Conservation (phyloP, 2,329 filamentous ascomycete genomes). For the Hymenoscyphus fraxineus region DNA sequence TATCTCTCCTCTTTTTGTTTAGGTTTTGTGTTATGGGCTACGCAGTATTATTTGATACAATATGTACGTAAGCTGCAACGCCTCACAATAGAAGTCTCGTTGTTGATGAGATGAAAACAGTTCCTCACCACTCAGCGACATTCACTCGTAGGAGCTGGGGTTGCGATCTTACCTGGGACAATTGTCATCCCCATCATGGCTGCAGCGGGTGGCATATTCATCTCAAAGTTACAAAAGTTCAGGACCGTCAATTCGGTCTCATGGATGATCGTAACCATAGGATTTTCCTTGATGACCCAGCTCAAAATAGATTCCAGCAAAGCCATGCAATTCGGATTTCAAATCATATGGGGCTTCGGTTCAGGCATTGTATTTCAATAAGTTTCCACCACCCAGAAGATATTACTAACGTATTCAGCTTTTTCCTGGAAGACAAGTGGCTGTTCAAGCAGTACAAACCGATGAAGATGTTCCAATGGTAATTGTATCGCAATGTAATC, state of each 20-base stretch:
- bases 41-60: constrained; percentile 20
- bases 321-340: constrained; percentile 17
- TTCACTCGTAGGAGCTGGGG: constrained; percentile 15
- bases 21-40: constrained; percentile 19
- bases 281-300: constrained; percentile 15
- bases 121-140: constrained; percentile 15
- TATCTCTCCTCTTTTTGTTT: constrained; percentile 25
- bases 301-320: constrained; percentile 12
- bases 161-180: constrained; percentile 15
- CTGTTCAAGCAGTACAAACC: constrained; percentile 18
- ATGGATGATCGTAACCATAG: constrained; percentile 8
- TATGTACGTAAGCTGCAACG: constrained; percentile 4
- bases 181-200: constrained; percentile 11
- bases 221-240: constrained; percentile 14
- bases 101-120: not conserved
- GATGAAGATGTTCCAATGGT: constrained; percentile 20
- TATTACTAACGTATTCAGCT: constrained; percentile 1
- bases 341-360: constrained; percentile 18
- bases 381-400: not conserved
- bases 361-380: constrained; percentile 11
- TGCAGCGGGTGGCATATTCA: constrained; percentile 11
- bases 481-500: not conserved
- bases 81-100: not conserved
- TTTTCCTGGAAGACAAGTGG: constrained; percentile 18
- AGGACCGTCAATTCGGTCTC: constrained; percentile 12